Base-by-base conservation (phyloP, 1,284 basidiomycete species). In the Puccinia novopanici region DNA sequence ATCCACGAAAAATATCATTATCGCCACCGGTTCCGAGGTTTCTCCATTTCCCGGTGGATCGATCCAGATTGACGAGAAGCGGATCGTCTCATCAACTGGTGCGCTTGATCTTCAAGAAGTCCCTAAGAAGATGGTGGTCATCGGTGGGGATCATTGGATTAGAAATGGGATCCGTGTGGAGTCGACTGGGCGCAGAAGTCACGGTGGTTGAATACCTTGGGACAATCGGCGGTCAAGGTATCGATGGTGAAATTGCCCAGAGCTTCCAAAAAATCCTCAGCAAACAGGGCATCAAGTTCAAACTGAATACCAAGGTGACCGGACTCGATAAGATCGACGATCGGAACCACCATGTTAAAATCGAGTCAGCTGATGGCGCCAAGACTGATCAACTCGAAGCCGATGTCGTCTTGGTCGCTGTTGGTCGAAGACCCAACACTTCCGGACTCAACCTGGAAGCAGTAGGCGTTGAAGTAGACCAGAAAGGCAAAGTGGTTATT, bases 111-210 rank as follows among this genome's bases (percentile, higher is more conserved):
- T 99, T 48, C 88, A 94, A 87, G 88, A 95, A 86, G 95, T 99
- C 0, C 97, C 96, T 27, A 90, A 93, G 87, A 97, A 96, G 89
- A 91, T 98, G 91, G 90, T 98, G 68, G 94, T 99, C 85, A 98
- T 99, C 84, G 97, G 96, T 75, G 96, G 95, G 96, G 85, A 92
- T 99, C 84, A 99, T 99, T 85, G 96, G 97, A 75, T 89, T 98
- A 79, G 96, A 99, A 88, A 91, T 99, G 89, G 94, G 96, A 82
- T 94, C 92, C 82, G 95, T 99, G 19, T 99, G 96, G 97, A 94
- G 92, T 87, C 91, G 95, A 68, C 89, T 98, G 24, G 96, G 97
- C 73, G 90, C 96, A 10, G 91, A 98, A 85, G 97, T 99, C 77
- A 97, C 95, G 5, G 95, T 99, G 68, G 94, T 99, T 81, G 96